phyloP scores from a whole-genome alignment of 192 early-diverging fungal genomes.

The Coemansia biformis region DNA sequence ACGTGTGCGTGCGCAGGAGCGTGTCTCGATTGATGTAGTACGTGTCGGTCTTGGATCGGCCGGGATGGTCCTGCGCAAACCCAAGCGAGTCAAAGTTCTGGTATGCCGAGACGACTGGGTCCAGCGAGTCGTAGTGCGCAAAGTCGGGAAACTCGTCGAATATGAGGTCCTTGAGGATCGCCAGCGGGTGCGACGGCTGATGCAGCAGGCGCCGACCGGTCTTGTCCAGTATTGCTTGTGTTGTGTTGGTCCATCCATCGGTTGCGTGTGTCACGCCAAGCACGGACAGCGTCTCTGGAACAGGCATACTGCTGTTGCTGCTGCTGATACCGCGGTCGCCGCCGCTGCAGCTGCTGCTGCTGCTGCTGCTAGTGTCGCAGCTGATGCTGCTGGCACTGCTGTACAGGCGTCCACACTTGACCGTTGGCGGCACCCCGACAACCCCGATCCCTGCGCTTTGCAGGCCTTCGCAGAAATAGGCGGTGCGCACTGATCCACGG shows the following conservation, averaged over 20 bases:
- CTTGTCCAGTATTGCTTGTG: conserved; percentile 69
- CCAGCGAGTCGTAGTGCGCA: conserved; percentile 58
- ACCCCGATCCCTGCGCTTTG: no score
- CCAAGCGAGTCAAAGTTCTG: conserved; percentile 93
- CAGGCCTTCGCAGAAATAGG: no score
- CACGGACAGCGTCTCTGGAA: conserved; percentile 3
- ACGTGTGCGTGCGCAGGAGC: conserved; percentile 88
- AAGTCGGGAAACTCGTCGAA: conserved; percentile 67
- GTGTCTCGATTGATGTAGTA: conserved; percentile 82
- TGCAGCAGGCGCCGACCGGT: conserved; percentile 70
- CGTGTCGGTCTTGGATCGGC: conserved; percentile 77
- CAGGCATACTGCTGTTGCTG: no score
- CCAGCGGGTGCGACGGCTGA: conserved; percentile 76
- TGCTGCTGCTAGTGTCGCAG: no score
- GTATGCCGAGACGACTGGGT: conserved; percentile 75
- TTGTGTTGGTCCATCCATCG: conserved; percentile 76
- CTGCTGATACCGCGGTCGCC: no score
- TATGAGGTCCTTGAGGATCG: conserved; percentile 77
- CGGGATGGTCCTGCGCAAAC: conserved; percentile 76
- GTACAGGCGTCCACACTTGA: no score
- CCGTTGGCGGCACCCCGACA: no score
- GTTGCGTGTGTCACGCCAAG: conserved; percentile 24
- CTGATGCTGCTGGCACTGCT: no score
- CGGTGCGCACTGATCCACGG: no score
- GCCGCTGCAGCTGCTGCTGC: not conserved